Evolutionary conservation across 169 alveolate species (phyloP), one percentile per base, ranked within the genome.

Genomic region (Sarcocystis neurona): DNA sequence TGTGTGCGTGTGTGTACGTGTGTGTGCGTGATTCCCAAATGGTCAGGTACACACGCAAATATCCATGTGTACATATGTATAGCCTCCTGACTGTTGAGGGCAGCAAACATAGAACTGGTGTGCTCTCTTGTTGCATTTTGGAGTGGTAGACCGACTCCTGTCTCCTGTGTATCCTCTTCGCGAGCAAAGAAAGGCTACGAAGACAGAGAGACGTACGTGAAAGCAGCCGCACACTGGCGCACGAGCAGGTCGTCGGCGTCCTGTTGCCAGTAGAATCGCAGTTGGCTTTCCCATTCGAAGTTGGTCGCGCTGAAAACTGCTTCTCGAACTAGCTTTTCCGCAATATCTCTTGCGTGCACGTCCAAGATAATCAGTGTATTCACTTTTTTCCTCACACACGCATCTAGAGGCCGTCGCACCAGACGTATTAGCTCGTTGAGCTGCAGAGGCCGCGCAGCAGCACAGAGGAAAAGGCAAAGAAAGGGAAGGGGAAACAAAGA

Each of bases 341-440:
- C 99, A n/a, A 97, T 98, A 92, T 97, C 99, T 75, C 99, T 94
- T 32, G 98, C 98, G 90, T 98, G 99, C 89, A 97, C 99, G 92
- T 98, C 99, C 94, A 98, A 93, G 41, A 98, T 98, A 88, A 98
- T 98, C 92, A 98, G 95, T 37, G 99, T 95, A 87, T 96, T 97
- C 70, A 98, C 96, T 85, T 97, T 96, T 72, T 94, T 94, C 90
- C 98, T 91, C 85, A 91, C 95, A 50, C 92, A 91, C 89, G 77
- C 90, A 78, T 94, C 95, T 47, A 96, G 90, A 87, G 96, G 97
- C 85, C 94, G 89, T 89, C 98, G 93, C 50, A 97, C 98, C 80
- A 97, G 90, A 60, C 94, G 97, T 84, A 97, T 97, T 66, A 97
- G 88, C 75, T 96, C 97, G 84, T 91, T 92, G 48, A 97, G 93